Evolutionary conservation across 1,284 basidiomycete genomes (phyloP).

Genomic region (Pulveroboletus sp.): DNA sequence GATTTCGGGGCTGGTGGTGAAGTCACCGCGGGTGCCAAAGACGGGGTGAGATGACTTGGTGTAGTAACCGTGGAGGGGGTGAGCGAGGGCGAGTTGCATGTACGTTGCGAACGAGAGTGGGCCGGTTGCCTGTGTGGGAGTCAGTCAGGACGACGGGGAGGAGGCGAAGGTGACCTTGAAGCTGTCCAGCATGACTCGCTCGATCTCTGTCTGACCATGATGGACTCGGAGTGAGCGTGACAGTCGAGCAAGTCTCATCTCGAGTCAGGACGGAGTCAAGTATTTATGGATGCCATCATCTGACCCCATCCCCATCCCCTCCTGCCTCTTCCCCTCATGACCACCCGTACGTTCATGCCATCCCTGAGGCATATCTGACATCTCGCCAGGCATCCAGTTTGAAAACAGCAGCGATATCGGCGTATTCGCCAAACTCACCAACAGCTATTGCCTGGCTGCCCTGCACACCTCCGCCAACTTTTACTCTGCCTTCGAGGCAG

Average conservation of each 20-base stretch:
- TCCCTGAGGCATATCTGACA: slow-evolving; percentile 4
- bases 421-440: slow-evolving; percentile 93
- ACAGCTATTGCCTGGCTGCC: slow-evolving; percentile 91
- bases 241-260: neutral
- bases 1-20: slow-evolving; percentile 96
- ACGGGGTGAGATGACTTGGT: slow-evolving; percentile 70
- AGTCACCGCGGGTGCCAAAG: slow-evolving; percentile 89
- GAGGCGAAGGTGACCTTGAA: slow-evolving; percentile 50
- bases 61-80: slow-evolving; percentile 90
- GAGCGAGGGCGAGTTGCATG: slow-evolving; percentile 85
- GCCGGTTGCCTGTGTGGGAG: slow-evolving; percentile 70
- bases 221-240: neutral
- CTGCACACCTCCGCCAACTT: slow-evolving; percentile 97
- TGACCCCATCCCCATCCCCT: too few relatives aligned
- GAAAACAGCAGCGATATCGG: slow-evolving; percentile 97
- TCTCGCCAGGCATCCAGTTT: slow-evolving; percentile 75
- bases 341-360: slow-evolving; percentile 52
- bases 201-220: slow-evolving; percentile 34
- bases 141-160: neutral
- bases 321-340: slow-evolving; percentile 40
- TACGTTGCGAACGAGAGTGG: slow-evolving; percentile 84
- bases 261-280: neutral
- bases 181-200: slow-evolving; percentile 61
- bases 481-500: slow-evolving; percentile 95
- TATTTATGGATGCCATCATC: too few relatives aligned